Percentiles rank a stretch among this genome's conserved stretches.
phyloP scores from a whole-genome alignment of 139 green algal species.

The Ostreobium quekettii region DNA sequence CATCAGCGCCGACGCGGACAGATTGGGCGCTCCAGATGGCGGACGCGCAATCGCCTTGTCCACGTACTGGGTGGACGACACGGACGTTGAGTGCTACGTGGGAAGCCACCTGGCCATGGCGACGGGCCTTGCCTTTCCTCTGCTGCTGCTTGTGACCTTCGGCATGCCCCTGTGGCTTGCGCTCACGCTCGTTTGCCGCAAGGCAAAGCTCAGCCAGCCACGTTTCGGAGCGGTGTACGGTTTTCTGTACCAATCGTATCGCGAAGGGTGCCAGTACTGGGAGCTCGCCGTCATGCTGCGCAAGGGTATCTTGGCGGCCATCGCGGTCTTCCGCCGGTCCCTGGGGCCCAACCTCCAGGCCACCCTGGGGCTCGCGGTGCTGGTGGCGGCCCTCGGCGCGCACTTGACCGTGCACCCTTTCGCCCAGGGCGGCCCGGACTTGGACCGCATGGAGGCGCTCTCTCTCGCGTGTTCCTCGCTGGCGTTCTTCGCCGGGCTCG shows the following conservation, averaged over 20 bases:
- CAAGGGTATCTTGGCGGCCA: conserved; percentile 9
- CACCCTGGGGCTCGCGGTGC: conserved; percentile 10
- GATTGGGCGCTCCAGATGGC: no score
- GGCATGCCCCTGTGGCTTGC: not conserved
- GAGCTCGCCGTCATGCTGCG: conserved; percentile 14
- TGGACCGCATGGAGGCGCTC: conserved; percentile 7
- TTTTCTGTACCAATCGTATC: conserved; percentile 17
- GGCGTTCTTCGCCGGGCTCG: conserved; percentile 13
- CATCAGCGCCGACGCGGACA: no score
- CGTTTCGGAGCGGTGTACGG: conserved; percentile 1
- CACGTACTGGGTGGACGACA: conserved; percentile 11
- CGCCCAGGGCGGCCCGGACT: conserved; percentile 8
- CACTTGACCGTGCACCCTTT: conserved; percentile 7
- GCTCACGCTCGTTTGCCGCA: not conserved
- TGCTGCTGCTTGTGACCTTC: not conserved
- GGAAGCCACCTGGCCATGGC: not conserved
- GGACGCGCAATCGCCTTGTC: no score
- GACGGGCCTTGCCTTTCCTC: not conserved
- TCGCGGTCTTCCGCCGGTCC: conserved; percentile 13
- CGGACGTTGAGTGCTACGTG: not conserved
- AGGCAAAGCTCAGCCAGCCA: not conserved
- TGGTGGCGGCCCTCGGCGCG: not conserved
- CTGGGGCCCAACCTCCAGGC: conserved; percentile 17
- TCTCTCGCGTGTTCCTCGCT: conserved; percentile 10
- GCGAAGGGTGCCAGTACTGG: conserved; percentile 7